A percentile compares a stretch with the other conserved stretches of the same genome.
These are phyloP conservation scores for Cucumis cinereus DNA, from an alignment of 306 rosid genomes.

Conservation along the genomic window DNA sequence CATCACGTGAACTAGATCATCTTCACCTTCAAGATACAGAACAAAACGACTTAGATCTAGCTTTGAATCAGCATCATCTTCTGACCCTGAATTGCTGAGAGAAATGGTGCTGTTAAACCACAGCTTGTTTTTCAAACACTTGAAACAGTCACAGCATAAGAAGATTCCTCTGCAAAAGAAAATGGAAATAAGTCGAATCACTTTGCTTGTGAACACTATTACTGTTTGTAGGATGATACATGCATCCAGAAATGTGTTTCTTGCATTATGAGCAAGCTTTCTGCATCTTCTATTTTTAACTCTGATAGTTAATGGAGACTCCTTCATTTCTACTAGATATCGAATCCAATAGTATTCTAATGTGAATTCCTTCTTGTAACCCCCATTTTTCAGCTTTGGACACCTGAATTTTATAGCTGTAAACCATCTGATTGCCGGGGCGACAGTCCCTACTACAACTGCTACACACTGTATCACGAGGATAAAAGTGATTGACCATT, in stretches of 20 bases:
- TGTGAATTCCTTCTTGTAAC: slow-evolving; percentile 17
- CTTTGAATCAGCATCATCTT: slow-evolving; percentile 11
- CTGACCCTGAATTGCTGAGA: slow-evolving; percentile 15
- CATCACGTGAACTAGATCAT: slow-evolving; percentile 51
- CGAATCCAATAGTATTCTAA: slow-evolving; percentile 64
- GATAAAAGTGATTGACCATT: slow-evolving; percentile 54
- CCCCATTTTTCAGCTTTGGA: slow-evolving; percentile 20
- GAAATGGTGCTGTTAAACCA: slow-evolving; percentile 10
- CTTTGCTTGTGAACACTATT: slow-evolving; percentile 49
- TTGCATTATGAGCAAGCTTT: slow-evolving; percentile 42
- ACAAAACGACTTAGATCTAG: slow-evolving; percentile 51
- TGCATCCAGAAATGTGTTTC: slow-evolving; percentile 18
- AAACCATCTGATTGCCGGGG: slow-evolving; percentile 78
- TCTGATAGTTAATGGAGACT: slow-evolving; percentile 33
- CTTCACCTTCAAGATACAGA: slow-evolving; percentile 83
- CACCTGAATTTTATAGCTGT: slow-evolving; percentile 44
- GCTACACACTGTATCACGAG: slow-evolving; percentile 53
- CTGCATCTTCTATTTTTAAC: slow-evolving; percentile 26
- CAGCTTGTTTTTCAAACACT: slow-evolving; percentile 17
- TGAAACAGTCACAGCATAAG: slow-evolving; percentile 19
- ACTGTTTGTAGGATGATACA: slow-evolving; percentile 47
- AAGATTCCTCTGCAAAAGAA: slow-evolving; percentile 21
- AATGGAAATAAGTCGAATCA: slow-evolving; percentile 37
- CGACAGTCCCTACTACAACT: slow-evolving; percentile 59
- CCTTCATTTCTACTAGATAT: slow-evolving; percentile 29